Base-by-base conservation (phyloP, 2,329 filamentous ascomycete genomes). In the Fusarium sp. region DNA sequence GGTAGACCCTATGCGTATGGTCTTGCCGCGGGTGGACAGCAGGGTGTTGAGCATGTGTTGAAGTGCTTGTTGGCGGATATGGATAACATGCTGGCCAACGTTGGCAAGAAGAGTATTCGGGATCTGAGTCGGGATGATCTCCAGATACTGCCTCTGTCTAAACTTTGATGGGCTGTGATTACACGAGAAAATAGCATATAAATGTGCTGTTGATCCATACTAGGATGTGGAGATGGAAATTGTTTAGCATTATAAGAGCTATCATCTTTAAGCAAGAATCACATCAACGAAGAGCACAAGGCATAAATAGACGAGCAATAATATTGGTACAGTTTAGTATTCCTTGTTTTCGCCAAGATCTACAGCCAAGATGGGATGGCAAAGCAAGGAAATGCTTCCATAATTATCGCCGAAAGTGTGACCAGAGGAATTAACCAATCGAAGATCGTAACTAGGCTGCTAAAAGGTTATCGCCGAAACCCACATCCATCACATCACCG, bases 31-130 rank as follows among this genome's bases (percentile, higher is more conserved):
- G 75, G 76, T 0, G 79, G 80, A 12, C 77, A 76, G 2, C 76
- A 80, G 20, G 82, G 92, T 18, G 90, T 92, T 79, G 27, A 89
- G 86, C 74, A 78, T 84, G 83, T 83, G 22, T 61, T 87, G 52
- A 81, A 78, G 43, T 80, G 86, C 4, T 52, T 82, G 24, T 58
- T 81, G 34, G 80, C 80, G 1, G 80, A 82, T 49, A 69, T 80
- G 18, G 87, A 89, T 74, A 82, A 87, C 58, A 86, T 81, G 11
- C 86, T 90, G 84, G 84, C 84, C 3, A 76, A 89, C 48, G 79
- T 83, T 5, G 87, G 88, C 0, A 85, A 87, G 58, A 75, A 80
- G 75, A 82, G 70, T 20, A 74, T 85, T 12, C 34, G 16, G 6
- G 71, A 74, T 8, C 45, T 74, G 34, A 30, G 51, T 4, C 57